phyloP scores from a whole-genome alignment of 345 rosid species.

The Camelina neglecta region DNA sequence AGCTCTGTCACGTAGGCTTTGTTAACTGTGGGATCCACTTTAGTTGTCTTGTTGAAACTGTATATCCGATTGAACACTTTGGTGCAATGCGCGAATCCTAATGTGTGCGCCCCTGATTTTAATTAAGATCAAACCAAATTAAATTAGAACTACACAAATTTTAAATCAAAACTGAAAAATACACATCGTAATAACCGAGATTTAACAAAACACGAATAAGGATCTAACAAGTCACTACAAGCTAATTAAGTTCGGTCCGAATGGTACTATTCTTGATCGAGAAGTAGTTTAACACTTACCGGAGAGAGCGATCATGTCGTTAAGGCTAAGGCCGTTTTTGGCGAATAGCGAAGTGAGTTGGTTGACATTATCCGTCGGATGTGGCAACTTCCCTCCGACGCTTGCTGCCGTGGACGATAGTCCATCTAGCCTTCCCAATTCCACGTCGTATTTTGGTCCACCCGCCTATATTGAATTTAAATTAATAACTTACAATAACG shows the following conservation, averaged over 20 bases:
- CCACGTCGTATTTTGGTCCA: slow-evolving; percentile 47
- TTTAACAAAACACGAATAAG: too few relatives aligned
- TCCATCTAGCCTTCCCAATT: slow-evolving; percentile 47
- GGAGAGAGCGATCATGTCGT: slow-evolving; percentile 50
- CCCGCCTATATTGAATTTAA: slow-evolving; percentile 45
- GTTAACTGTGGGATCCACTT: slow-evolving; percentile 73
- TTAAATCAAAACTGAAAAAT: too few relatives aligned
- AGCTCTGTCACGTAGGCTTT: slow-evolving; percentile 60
- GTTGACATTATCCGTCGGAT: slow-evolving; percentile 33
- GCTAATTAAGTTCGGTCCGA: background rate
- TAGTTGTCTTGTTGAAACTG: slow-evolving; percentile 53
- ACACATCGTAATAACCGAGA: too few relatives aligned
- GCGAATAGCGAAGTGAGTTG: slow-evolving; percentile 42
- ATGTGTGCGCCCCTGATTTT: slow-evolving; percentile 66
- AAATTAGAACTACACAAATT: too few relatives aligned
- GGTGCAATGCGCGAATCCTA: slow-evolving; percentile 77
- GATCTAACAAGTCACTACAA: background rate
- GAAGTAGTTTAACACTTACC: slow-evolving; percentile 26
- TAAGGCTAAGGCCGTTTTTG: slow-evolving; percentile 42
- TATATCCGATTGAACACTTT: slow-evolving; percentile 64
- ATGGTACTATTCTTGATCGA: background rate
- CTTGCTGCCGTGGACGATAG: slow-evolving; percentile 42
- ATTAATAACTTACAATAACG: background rate
- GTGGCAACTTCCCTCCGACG: slow-evolving; percentile 44
- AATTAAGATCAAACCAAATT: background rate